Evolutionary conservation across 768 basidiomycete species (phyloP).

Genomic region (Mycena maculata): DNA sequence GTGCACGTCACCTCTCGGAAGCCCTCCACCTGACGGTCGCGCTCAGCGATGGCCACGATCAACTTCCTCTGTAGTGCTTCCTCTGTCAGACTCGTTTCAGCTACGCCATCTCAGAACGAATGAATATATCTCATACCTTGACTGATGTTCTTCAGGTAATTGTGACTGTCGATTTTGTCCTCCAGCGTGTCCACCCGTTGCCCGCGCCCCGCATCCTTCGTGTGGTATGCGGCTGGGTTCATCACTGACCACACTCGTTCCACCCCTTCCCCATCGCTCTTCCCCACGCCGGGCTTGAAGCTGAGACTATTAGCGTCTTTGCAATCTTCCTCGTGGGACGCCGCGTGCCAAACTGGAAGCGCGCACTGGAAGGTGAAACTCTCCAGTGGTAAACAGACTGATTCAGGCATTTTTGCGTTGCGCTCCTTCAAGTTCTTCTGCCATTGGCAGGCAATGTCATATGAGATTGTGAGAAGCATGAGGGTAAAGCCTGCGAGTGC

Average conservation of each 20-base stretch:
- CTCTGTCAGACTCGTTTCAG: not conserved
- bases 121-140: not conserved
- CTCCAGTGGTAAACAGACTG: not conserved
- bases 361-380: not conserved
- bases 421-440: not conserved
- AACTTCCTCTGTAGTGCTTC: not conserved
- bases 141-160: slow-evolving; percentile 27
- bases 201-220: slow-evolving; percentile 45
- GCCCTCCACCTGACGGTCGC: slow-evolving; percentile 2
- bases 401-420: not conserved
- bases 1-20: not conserved
- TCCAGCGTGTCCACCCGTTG: slow-evolving; percentile 41
- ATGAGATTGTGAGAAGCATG: slow-evolving; percentile 34
- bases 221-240: slow-evolving; percentile 39
- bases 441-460: slow-evolving; percentile 34
- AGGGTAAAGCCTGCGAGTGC: not conserved
- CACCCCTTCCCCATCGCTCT: slow-evolving; percentile 23
- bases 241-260: slow-evolving; percentile 45
- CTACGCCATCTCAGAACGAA: no score
- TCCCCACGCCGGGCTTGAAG: slow-evolving; percentile 27
- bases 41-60: slow-evolving; percentile 16
- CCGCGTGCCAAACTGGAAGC: slow-evolving; percentile 30
- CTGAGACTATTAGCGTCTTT: slow-evolving; percentile 25
- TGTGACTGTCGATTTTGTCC: slow-evolving; percentile 34
- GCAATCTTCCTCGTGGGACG: slow-evolving; percentile 35